Evolutionary conservation across 2,329 filamentous ascomycete genomes (phyloP).

Genomic region (Tricladium varicosporioides): DNA sequence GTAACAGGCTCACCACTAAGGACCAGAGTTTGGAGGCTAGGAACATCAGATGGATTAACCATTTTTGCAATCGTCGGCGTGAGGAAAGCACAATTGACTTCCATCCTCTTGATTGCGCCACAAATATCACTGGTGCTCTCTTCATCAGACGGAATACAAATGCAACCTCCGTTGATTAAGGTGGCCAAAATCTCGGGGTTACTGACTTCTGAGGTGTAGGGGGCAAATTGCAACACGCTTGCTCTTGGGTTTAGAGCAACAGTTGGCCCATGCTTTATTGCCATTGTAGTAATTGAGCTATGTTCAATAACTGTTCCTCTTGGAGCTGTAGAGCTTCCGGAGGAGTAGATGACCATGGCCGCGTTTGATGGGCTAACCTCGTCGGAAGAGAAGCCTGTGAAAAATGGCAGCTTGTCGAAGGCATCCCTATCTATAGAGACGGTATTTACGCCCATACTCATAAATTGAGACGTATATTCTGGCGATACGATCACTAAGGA

Average conservation of each 20-base stretch:
- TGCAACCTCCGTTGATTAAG: constrained; percentile 36
- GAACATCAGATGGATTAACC: constrained; percentile 16
- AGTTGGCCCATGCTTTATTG: neutral
- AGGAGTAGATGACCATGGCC: neutral
- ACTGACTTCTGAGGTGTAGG: constrained; percentile 34
- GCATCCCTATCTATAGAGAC: neutral
- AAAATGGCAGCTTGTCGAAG: neutral
- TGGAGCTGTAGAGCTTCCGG: neutral
- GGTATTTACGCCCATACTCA: neutral
- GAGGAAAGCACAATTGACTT: constrained; percentile 19
- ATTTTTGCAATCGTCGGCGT: constrained; percentile 25
- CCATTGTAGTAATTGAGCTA: constrained; percentile 7
- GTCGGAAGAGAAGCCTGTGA: neutral
- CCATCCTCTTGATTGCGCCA: constrained; percentile 22
- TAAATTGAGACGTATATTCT: neutral
- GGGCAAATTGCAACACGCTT: constrained; percentile 1
- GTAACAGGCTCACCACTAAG: constrained; percentile 33
- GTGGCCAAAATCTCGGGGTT: constrained; percentile 31
- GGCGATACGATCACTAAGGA: neutral
- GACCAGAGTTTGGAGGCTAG: constrained; percentile 19
- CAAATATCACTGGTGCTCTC: constrained; percentile 37
- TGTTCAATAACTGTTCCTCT: constrained; percentile 25
- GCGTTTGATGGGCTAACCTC: neutral
- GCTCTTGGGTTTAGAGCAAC: neutral
- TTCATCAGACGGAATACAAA: constrained; percentile 39